Conservation (phyloP, 2,329 filamentous ascomycete species). For the Xylariaceae sp. region DNA sequence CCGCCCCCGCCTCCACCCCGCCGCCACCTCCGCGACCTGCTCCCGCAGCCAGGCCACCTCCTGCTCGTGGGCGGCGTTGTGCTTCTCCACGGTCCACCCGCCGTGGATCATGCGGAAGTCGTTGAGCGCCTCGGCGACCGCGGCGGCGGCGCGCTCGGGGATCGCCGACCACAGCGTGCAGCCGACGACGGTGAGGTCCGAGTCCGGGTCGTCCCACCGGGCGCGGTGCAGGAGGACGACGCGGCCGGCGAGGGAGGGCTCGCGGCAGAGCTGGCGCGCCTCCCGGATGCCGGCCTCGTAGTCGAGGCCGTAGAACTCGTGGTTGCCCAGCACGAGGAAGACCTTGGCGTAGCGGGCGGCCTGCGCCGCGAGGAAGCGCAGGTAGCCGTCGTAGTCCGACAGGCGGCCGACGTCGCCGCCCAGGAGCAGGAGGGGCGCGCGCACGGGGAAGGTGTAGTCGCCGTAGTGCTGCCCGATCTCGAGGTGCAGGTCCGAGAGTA, state of each 20-base stretch:
- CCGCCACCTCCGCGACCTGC: slow-evolving; percentile 20
- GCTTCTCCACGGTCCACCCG: slow-evolving; percentile 42
- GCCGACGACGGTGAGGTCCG: slow-evolving; percentile 43
- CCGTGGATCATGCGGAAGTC: slow-evolving; percentile 47
- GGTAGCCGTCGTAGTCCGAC: slow-evolving; percentile 36
- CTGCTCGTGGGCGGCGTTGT: slow-evolving; percentile 38
- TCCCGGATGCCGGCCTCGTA: slow-evolving; percentile 29
- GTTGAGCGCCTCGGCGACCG: slow-evolving; percentile 37
- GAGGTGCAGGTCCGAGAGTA: slow-evolving; percentile 42
- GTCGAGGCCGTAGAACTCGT: slow-evolving; percentile 43
- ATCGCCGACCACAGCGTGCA: slow-evolving; percentile 52
- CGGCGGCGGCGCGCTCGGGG: slow-evolving; percentile 26
- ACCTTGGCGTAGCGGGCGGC: slow-evolving; percentile 34
- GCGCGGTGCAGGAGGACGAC: slow-evolving; percentile 37
- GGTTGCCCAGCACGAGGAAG: slow-evolving; percentile 44
- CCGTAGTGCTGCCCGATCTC: slow-evolving; percentile 37
- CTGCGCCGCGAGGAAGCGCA: slow-evolving; percentile 34
- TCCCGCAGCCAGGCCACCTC: slow-evolving; percentile 44
- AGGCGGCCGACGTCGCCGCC: slow-evolving; percentile 45
- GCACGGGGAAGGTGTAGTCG: slow-evolving; percentile 31
- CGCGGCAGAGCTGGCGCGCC: slow-evolving; percentile 30
- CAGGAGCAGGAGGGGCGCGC: slow-evolving; percentile 36
- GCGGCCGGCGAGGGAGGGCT: slow-evolving; percentile 29
- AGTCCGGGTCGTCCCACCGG: slow-evolving; percentile 31
- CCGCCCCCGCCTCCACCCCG: slow-evolving; percentile 6